These are phyloP conservation scores for Vitellaria paradoxa DNA, from an alignment of 179 eudicot species.

Conservation along the genomic window DNA sequence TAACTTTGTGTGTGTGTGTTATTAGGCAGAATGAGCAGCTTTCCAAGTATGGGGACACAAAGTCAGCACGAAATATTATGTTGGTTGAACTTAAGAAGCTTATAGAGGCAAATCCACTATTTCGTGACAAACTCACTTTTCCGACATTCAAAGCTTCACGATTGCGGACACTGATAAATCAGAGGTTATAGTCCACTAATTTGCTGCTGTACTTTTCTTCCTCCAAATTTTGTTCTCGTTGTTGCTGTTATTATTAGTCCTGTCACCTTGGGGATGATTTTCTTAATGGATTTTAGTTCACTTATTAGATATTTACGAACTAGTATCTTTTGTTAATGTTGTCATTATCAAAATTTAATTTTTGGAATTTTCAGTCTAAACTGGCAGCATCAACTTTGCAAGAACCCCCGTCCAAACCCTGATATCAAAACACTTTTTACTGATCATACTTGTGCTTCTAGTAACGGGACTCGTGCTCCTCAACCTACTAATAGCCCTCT, in stretches of 20 bases:
- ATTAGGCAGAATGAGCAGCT: background rate
- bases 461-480: slow-evolving; percentile 55
- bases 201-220: background rate
- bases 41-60: background rate
- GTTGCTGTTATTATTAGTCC: background rate
- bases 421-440: slow-evolving; percentile 68
- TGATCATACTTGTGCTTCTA: slow-evolving; percentile 63
- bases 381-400: slow-evolving; percentile 80
- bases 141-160: no score
- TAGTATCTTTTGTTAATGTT: background rate
- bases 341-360: no score
- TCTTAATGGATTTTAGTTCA: background rate
- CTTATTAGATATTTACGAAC: background rate
- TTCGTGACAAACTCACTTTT: no score
- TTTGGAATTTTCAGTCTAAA: slow-evolving; percentile 55
- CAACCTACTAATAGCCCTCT: slow-evolving; percentile 46
- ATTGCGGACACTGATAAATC: slow-evolving; percentile 69
- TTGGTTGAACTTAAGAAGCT: background rate
- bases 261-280: slow-evolving; percentile 1
- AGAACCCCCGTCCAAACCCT: slow-evolving; percentile 67
- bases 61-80: background rate
- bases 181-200: slow-evolving; percentile 40
- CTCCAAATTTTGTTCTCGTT: background rate
- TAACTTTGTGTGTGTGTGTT: no score
- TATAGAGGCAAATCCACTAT: no score